Base-by-base conservation (phyloP, 495 filamentous ascomycete species). In the Lichenothelia convexa region DNA sequence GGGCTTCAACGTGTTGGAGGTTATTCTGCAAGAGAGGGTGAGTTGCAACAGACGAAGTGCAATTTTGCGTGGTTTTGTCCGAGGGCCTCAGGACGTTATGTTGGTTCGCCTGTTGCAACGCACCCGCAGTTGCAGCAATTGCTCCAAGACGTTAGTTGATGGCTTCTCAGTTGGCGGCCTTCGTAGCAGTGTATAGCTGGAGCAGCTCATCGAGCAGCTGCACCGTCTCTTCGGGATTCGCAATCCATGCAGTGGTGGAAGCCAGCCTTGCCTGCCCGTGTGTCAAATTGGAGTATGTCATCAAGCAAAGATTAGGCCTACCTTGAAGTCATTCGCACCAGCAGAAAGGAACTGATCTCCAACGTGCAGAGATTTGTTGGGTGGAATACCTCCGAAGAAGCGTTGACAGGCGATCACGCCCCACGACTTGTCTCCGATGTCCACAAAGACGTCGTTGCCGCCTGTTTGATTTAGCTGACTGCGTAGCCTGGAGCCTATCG, bases 401-500 rank as follows among this genome's bases (percentile, higher is more conserved):
- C 70, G 64, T 61, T 95, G 89, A 39, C 83, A 93, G 0, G 79
- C 82, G 8, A 79, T 61, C 17, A 99, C 91, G 40, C 91, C 91
- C 75, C 82, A 87, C 27, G 77, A 78, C 53, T 99, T 99, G 55
- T 99, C 91, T 33, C 91, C 91, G 46, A 99, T 94, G 57, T 99
- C 91, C 24, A 99, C 87, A 51, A 99, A 99, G 17, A 94, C 83
- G 51, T 95, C 85, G 39, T 91, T 86, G 5, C 87, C 86, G 17
- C 84, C 69, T 70, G 19, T 8, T 15, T 17, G 31, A 27, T 23
- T 17, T 34, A 15, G 16, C 8, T 12, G 18, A 6, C 22, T 30
- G 5, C 19, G 26, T 23, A 5, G n/a, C 23, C 34, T 9, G 30
- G 16, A 17, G 16, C 7, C 7, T 7, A 18, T 8, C n/a, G 31